Base-by-base conservation (phyloP, 352 stramenopile genomes). In the Pythium folliculosum region DNA sequence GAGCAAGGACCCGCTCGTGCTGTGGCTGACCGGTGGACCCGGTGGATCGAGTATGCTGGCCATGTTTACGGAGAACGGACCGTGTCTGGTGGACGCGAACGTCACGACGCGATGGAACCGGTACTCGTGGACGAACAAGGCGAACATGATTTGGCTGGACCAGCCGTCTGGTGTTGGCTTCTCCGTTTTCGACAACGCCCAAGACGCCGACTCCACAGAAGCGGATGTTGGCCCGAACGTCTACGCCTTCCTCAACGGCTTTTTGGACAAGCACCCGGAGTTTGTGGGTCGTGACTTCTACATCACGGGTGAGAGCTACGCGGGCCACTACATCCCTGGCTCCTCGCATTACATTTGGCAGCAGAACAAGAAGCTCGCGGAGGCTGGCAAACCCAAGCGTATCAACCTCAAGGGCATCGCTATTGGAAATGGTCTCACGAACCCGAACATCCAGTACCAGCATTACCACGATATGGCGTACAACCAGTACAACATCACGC, bases 351-450 rank as follows among this genome's bases (percentile, higher is more conserved):
- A 78, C 60, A 76, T 90, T 21, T 77, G 54, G 69, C 35, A 78
- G 44, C 50, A 76, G 48, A 69, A 77, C 48, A 57, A 59, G 17
- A 44, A 73, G 13, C 51, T 60, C 38, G 45, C 14, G 56, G 75
- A 25, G 72, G 19, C 5, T 13, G 83, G 40, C 76, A 77, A 35
- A 67, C 65, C 70, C 13, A 73, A 59, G 23, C 58, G 47, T 61
- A 77, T 89, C 60, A 80, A 84, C 44, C 60, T 94, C 40, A 64
- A 75, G 19, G 84, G 84, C 17, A 81, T 94, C 52, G 78, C 81
- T 5, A 78, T 94, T 38, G 86, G 86, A 54, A 95, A 95, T 56
- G 86, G 86, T 10, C 59, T 93, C 27, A 95, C 85, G 3, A 57
- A 69, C 54, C 53, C 63, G 16, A 38, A 81, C 5, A 71, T 84